A percentile compares a stretch with the other conserved stretches of the same genome.
These are phyloP conservation scores for Candida endomychidarum DNA, from an alignment of 805 yeast genomes.

Conservation along the genomic window DNA sequence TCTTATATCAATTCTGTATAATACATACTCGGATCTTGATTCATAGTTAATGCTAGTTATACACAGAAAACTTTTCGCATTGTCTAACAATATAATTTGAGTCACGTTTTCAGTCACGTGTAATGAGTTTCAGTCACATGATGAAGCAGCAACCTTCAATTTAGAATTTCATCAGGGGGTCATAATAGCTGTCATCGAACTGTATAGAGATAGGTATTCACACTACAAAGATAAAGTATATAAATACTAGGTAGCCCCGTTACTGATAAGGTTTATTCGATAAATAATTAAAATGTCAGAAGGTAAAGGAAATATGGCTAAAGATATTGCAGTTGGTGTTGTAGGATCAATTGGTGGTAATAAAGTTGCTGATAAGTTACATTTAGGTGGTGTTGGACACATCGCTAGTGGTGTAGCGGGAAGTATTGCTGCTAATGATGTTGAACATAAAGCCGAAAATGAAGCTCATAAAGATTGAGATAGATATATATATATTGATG, in stretches of 20 bases:
- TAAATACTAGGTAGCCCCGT: not conserved
- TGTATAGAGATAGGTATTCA: not conserved
- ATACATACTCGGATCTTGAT: conserved; percentile 19
- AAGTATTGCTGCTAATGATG: conserved; percentile 32
- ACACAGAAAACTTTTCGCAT: conserved; percentile 4
- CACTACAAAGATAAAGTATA: conserved; percentile 1
- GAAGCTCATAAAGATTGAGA: conserved; percentile 10
- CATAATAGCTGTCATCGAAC: not conserved
- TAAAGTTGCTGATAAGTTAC: conserved; percentile 35
- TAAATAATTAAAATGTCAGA: conserved; percentile 14
- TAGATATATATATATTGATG: too few relatives aligned
- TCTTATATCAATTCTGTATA: too few relatives aligned
- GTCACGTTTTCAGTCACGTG: conserved; percentile 1
- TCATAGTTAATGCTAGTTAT: conserved; percentile 6
- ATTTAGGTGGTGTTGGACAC: conserved; percentile 33
- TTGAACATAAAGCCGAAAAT: conserved; percentile 31
- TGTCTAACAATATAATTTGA: not conserved
- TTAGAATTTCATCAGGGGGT: too few relatives aligned
- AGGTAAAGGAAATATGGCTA: conserved; percentile 22
- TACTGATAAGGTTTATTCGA: not conserved
- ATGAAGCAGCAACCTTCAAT: not conserved
- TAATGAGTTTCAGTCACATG: not conserved
- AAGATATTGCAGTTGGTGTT: conserved; percentile 35
- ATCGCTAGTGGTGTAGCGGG: conserved; percentile 35
- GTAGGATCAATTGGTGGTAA: conserved; percentile 42